A percentile compares a stretch with the other conserved stretches of the same genome.
Evolutionary conservation across 768 basidiomycete genomes (phyloP).

Genomic region (Macrolepiota albuminosa): DNA sequence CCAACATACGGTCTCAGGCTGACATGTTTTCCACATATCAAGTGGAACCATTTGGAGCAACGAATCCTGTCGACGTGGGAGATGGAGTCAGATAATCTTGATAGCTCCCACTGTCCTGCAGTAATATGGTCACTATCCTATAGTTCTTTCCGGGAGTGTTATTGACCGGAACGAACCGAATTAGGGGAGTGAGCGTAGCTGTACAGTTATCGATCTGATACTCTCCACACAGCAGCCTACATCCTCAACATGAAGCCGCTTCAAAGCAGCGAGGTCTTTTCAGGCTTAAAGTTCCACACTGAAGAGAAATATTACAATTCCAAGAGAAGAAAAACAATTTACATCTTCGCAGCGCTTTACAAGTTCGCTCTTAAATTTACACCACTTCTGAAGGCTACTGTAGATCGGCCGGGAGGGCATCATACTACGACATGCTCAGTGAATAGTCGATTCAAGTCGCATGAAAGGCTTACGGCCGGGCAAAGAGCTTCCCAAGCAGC

Average conservation of each 20-base stretch:
- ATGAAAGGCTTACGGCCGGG: slow-evolving; percentile 1
- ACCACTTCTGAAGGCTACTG: background rate
- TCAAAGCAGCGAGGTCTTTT: background rate
- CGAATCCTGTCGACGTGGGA: background rate
- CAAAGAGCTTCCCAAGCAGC: slow-evolving; percentile 16
- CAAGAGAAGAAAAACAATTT: background rate
- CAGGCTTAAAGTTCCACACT: background rate
- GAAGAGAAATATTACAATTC: background rate
- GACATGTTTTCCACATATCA: background rate
- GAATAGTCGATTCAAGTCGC: background rate
- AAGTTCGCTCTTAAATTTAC: too few relatives aligned
- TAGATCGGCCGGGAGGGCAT: slow-evolving; percentile 2
- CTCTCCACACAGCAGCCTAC: background rate
- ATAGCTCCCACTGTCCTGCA: background rate
- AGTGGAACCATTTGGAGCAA: background rate
- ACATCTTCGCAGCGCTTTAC: background rate
- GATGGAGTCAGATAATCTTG: background rate
- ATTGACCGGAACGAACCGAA: background rate
- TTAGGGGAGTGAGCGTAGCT: background rate
- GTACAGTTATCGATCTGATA: background rate
- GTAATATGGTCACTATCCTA: background rate
- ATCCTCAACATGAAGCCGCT: background rate
- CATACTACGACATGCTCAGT: background rate
- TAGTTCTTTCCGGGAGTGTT: background rate
- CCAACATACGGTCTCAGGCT: background rate